Evolutionary conservation across 495 filamentous ascomycete species (phyloP), one percentile per base, ranked within the genome.

Genomic region (Aspergillus bridgeri): DNA sequence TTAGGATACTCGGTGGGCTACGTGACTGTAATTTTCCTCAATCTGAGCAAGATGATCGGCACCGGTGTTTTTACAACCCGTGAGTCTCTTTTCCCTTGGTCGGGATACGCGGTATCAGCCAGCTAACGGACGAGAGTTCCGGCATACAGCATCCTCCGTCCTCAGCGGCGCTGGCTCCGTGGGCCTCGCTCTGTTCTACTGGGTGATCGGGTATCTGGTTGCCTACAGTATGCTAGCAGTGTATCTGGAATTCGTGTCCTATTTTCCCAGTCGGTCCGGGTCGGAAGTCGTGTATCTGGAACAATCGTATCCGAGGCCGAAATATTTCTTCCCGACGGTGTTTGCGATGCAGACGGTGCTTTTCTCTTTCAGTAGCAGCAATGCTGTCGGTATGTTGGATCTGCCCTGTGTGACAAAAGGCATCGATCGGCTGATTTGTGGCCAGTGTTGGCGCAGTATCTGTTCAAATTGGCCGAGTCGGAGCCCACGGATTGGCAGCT

Each of bases 201-300:
- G 85, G 84, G 66, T 79, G 0, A 75, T 88, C 18, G 85, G 84
- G 13, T 78, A 82, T 33, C 53, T 84, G 6, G 74, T 84, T 6
- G 70, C 84, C 1, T 58, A 74, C 21, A 72, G 76, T 21, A 76
- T 74, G 3, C 72, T 86, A 7, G 65, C 74, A 0, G 73, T 85
- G 11, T 87, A 86, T 58, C 75, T 87, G 45, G 85, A 88, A 61
- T 79, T 81, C 17, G 79, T 83, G 2, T 71, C 79, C 0, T 86
- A 81, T 58, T 87, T 87, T 49, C 86, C 86, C 6, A 86, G 81
- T 64, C 78, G 86, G 19, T 86, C 83, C 3, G 86, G 85, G 3
- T 75, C 82, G 0, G 82, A 89, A 58, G 83, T 85, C 7, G 83
- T 86, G 4, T 89, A 86, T 54, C 76, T 87, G 2, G 86, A 89